Evolutionary conservation across 371 early-diverging fungal genomes (phyloP).

Genomic region (Actinomucor elegans): DNA sequence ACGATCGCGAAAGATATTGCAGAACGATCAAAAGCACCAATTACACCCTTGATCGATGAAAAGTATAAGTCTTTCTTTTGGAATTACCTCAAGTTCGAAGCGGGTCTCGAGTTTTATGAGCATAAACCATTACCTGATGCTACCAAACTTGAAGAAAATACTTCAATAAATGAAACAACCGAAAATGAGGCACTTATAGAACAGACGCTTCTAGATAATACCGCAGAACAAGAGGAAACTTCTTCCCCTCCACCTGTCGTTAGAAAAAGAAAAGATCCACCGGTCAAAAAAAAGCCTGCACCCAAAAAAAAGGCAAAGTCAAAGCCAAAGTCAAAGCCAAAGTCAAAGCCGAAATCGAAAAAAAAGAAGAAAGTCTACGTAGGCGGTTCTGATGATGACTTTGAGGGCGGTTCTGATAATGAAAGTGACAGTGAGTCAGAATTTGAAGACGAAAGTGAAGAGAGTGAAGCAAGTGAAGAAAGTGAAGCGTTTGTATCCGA

Average conservation of each 20-base stretch:
- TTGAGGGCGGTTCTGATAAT: constrained; percentile 12
- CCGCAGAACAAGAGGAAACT: background rate
- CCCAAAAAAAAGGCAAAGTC: constrained; percentile 11
- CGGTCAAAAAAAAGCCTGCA: constrained; percentile 7
- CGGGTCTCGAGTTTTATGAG: constrained; percentile 20
- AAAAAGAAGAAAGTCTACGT: constrained; percentile 11
- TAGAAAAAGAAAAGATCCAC: constrained; percentile 3
- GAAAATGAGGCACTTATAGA: no score
- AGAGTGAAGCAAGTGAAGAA: background rate
- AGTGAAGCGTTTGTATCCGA: background rate
- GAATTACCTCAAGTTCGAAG: constrained; percentile 16
- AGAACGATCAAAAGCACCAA: background rate
- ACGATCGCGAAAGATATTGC: background rate
- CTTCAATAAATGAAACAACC: no score
- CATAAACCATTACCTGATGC: background rate
- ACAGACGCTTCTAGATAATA: background rate
- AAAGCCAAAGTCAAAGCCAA: constrained; percentile 1
- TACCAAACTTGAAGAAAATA: background rate
- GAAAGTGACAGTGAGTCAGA: constrained; percentile 4
- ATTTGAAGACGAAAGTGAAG: constrained; percentile 6
- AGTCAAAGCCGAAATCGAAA: background rate
- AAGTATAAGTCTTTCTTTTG: constrained; percentile 33
- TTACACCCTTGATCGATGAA: constrained; percentile 23
- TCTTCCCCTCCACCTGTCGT: no score
- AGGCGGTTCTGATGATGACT: constrained; percentile 19